A percentile compares a stretch with the other conserved stretches of the same genome.
Evolutionary conservation across 305 asterid genomes (phyloP).

Genomic region (Fraxinus ornus): DNA sequence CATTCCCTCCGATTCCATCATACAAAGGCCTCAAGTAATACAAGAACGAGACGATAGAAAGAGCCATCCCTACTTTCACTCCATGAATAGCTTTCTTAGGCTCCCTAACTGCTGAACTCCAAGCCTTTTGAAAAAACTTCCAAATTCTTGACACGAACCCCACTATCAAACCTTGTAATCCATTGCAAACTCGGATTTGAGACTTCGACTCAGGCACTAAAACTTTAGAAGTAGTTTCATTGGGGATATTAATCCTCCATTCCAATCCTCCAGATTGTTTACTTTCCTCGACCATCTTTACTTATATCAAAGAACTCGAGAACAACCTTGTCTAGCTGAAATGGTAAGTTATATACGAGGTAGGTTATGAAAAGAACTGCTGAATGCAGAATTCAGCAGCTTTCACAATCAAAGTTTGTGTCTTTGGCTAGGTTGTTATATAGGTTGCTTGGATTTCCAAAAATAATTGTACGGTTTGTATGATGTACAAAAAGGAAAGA

Average conservation of each 20-base stretch:
- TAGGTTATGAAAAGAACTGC: neutral
- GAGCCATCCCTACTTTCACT: conserved; percentile 72
- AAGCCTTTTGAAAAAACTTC: conserved; percentile 53
- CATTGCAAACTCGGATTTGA: conserved; percentile 16
- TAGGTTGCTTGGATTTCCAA: neutral
- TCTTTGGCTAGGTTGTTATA: conserved; percentile 24
- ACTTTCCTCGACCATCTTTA: conserved; percentile 35
- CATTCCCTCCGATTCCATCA: conserved; percentile 76
- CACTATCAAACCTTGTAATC: conserved; percentile 23
- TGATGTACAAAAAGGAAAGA: too few species aligned
- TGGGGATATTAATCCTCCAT: conserved; percentile 57
- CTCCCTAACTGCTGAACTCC: conserved; percentile 53
- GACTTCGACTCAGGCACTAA: conserved; percentile 29
- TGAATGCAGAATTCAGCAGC: conserved; percentile 5
- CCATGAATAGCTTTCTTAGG: conserved; percentile 71
- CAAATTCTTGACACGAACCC: conserved; percentile 24
- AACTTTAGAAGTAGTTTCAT: conserved; percentile 43
- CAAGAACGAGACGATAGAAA: conserved; percentile 60
- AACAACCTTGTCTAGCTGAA: neutral
- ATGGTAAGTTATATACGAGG: neutral
- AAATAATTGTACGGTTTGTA: too few species aligned
- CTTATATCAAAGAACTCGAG: neutral
- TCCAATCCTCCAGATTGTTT: conserved; percentile 39
- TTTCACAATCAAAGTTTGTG: conserved; percentile 25
- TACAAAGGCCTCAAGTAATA: conserved; percentile 84